phyloP scores from a whole-genome alignment of 2,329 filamentous ascomycete species.

The Aspergillus sclerotialis region DNA sequence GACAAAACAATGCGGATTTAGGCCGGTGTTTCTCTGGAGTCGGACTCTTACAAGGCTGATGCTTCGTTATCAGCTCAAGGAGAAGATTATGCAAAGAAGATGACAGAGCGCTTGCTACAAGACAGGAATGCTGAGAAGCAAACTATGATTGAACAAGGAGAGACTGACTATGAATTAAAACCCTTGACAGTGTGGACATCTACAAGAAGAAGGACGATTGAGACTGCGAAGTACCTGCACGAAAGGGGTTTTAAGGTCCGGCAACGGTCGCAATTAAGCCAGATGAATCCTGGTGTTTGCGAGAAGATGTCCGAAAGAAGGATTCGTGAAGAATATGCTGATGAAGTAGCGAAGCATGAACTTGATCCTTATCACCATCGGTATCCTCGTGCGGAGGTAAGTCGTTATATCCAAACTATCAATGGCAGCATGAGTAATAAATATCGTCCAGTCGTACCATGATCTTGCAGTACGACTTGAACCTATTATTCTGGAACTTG shows the following conservation, averaged over 20 bases:
- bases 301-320: slow-evolving; percentile 83
- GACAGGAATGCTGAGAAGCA: slow-evolving; percentile 78
- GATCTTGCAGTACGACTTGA: slow-evolving; percentile 96
- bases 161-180: slow-evolving; percentile 61
- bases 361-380: slow-evolving; percentile 94
- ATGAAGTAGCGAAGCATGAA: slow-evolving; percentile 89
- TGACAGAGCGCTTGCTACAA: slow-evolving; percentile 74
- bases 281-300: slow-evolving; percentile 92
- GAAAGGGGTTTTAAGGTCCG: slow-evolving; percentile 75
- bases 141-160: slow-evolving; percentile 61
- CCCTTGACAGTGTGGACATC: slow-evolving; percentile 92
- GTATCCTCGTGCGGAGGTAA: slow-evolving; percentile 86
- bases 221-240: slow-evolving; percentile 78
- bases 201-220: slow-evolving; percentile 79
- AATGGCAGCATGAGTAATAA: not conserved
- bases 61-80: slow-evolving; percentile 76
- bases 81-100: slow-evolving; percentile 70
- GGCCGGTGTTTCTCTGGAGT: slow-evolving; percentile 76
- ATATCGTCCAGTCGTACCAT: slow-evolving; percentile 93
- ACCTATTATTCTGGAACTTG: slow-evolving; percentile 93
- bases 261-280: slow-evolving; percentile 92
- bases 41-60: slow-evolving; percentile 88
- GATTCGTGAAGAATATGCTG: slow-evolving; percentile 75
- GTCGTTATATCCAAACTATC: slow-evolving; percentile 7
- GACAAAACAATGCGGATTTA: slow-evolving; percentile 20